These are phyloP conservation scores for Apiospora malaysiana DNA, from an alignment of 2,329 filamentous ascomycete species.

Conservation along the genomic window DNA sequence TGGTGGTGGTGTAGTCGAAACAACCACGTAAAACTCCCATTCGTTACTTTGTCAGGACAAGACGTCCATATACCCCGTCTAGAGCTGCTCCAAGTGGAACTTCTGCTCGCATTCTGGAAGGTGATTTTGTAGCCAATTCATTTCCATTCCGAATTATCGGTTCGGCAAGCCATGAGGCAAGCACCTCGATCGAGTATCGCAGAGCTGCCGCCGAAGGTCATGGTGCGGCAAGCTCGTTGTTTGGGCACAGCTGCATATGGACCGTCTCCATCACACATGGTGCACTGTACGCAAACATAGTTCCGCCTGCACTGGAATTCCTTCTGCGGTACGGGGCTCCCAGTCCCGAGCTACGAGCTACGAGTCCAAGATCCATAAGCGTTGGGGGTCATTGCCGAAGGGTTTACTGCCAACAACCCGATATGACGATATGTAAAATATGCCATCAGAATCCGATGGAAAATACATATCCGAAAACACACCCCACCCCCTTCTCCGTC, in stretches of 20 bases:
- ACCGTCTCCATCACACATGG: slow-evolving; percentile 11
- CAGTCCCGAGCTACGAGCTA: slow-evolving; percentile 8
- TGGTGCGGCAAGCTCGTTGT: slow-evolving; percentile 8
- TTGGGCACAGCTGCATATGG: slow-evolving; percentile 14
- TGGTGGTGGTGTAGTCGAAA: slow-evolving; percentile 13
- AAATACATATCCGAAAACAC: background rate
- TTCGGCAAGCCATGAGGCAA: background rate
- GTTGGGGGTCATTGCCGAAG: background rate
- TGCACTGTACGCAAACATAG: background rate
- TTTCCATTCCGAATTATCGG: slow-evolving; percentile 12
- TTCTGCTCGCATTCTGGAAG: slow-evolving; percentile 3
- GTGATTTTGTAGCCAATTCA: background rate
- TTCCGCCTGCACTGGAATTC: background rate
- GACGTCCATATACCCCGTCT: background rate
- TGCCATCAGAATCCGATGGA: background rate
- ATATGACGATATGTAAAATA: background rate
- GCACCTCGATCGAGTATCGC: slow-evolving; percentile 10
- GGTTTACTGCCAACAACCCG: background rate
- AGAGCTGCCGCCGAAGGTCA: slow-evolving; percentile 1
- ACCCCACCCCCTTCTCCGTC: background rate
- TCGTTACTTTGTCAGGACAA: slow-evolving; percentile 9
- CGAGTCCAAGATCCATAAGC: background rate
- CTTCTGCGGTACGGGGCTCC: slow-evolving; percentile 1
- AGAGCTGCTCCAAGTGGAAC: slow-evolving; percentile 4
- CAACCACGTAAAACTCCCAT: slow-evolving; percentile 9